Evolutionary conservation across 768 basidiomycete species (phyloP), one percentile per base, ranked within the genome.

Genomic region (Dioszegia aurantiaca): DNA sequence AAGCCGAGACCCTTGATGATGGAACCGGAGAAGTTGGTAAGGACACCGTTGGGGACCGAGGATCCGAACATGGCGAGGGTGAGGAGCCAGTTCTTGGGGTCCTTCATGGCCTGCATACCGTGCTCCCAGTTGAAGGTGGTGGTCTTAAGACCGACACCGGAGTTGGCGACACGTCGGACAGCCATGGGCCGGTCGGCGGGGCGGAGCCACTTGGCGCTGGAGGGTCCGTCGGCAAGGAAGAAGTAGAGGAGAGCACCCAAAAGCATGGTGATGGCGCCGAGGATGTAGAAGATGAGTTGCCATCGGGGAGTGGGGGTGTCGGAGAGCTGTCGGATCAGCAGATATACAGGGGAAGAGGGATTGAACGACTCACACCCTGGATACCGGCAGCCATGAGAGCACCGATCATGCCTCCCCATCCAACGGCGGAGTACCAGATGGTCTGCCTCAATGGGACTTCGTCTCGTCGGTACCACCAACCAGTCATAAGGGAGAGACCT

Each of bases 401-500:
- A 24, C 76, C 77, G 55, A 77, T 72, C 72, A 77, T 76, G 9
- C 76, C 76, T 28, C 77, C 76, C 64, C 66, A 73, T 24, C 75
- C 75, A 28, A 77, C 63, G 8, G 72, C 64, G 26, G 61, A 62
- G 64, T 74, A 77, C 77, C 77, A 77, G 58, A 77, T 75, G 0
- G 72, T 75, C 54, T 77, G 77, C 21, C 73, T 61, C 3, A 76
- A 46, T 10, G 75, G 75, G 17, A 65, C 57, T 51, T 77, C 75
- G n/a, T 54, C 58, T 45, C 73, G 62, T 9, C 68, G 66, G 54
- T 70, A 71, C 70, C 70, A 70, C 67, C 69, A 74, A n/a, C 73
- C 73, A 47, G 74, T 75, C 77, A 76, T 74, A 28, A 78, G 63
- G 23, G 64, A 68, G 11, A 77, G 44, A 47, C 46, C 44, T 45